Percentiles rank a stretch among this genome's conserved stretches.
These are phyloP conservation scores for Talaromyces sp. DNA, from an alignment of 2,329 filamentous ascomycete genomes.

Conservation along the genomic window DNA sequence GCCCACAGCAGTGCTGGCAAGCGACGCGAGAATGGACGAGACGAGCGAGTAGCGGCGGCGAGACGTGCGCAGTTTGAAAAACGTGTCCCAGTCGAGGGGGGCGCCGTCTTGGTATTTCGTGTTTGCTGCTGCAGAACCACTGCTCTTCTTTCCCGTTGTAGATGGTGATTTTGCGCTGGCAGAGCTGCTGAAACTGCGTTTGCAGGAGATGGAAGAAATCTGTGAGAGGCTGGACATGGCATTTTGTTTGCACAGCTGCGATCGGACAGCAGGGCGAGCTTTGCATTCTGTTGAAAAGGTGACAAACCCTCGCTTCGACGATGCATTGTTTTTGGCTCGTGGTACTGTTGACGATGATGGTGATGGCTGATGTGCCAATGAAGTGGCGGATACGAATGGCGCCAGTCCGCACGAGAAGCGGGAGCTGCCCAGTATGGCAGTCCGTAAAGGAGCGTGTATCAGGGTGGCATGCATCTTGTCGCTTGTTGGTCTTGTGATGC, in stretches of 20 bases:
- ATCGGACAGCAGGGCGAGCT: not conserved
- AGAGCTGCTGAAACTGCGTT: constrained; percentile 6
- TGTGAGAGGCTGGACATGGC: constrained; percentile 4
- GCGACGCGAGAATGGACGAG: constrained; percentile 65
- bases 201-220: constrained; percentile 6
- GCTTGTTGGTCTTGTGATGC: not conserved
- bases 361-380: constrained; percentile 12
- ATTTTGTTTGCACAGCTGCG: not conserved
- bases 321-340: constrained; percentile 12
- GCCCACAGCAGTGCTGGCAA: constrained; percentile 54
- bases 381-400: constrained; percentile 17
- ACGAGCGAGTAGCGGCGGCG: constrained; percentile 78
- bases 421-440: constrained; percentile 21
- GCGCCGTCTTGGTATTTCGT: constrained; percentile 18
- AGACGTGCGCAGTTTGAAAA: constrained; percentile 83
- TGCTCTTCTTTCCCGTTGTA: constrained; percentile 21
- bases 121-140: not conserved
- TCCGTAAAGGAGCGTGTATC: constrained; percentile 29
- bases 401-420: constrained; percentile 17
- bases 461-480: constrained; percentile 23
- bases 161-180: constrained; percentile 16
- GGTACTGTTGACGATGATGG: not conserved
- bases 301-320: not conserved
- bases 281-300: constrained; percentile 4
- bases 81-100: constrained; percentile 82